Percentiles rank a stretch among this genome's conserved stretches.
Evolutionary conservation across 73 alveolate genomes (phyloP).

Genomic region (Tetrahymena elliotti): DNA sequence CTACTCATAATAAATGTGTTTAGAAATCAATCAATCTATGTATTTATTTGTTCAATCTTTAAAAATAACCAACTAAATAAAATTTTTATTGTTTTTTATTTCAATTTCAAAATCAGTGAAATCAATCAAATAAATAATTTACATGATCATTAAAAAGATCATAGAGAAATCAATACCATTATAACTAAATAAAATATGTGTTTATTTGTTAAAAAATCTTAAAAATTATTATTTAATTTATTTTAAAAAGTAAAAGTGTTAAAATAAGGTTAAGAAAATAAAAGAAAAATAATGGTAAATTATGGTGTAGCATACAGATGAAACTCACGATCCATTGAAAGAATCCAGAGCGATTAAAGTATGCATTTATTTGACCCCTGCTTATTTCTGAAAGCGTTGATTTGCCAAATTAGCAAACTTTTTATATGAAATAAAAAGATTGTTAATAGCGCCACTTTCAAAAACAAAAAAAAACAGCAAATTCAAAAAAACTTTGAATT

Average conservation of each 20-base stretch:
- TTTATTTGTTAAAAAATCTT: too few relatives aligned
- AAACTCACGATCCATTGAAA: neutral
- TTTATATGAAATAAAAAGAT: neutral
- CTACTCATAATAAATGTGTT: neutral
- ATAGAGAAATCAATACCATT: too few relatives aligned
- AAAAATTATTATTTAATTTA: too few relatives aligned
- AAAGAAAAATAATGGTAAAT: neutral
- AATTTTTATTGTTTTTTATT: neutral
- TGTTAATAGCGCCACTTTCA: neutral
- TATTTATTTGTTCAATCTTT: neutral
- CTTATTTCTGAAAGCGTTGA: neutral
- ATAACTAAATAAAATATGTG: too few relatives aligned
- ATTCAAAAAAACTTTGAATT: neutral
- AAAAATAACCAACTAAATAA: neutral
- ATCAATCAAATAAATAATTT: too few relatives aligned
- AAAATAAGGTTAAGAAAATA: too few relatives aligned
- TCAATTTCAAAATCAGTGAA: neutral
- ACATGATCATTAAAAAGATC: neutral
- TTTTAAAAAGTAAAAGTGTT: neutral
- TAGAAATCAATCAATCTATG: neutral
- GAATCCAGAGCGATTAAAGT: constrained; percentile 1
- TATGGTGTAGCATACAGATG: neutral
- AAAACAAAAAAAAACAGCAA: neutral
- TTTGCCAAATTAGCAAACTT: neutral
- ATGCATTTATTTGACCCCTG: neutral